These are phyloP conservation scores for Colletotrichum endophyticum DNA, from an alignment of 2,329 filamentous ascomycete species.

Conservation along the genomic window DNA sequence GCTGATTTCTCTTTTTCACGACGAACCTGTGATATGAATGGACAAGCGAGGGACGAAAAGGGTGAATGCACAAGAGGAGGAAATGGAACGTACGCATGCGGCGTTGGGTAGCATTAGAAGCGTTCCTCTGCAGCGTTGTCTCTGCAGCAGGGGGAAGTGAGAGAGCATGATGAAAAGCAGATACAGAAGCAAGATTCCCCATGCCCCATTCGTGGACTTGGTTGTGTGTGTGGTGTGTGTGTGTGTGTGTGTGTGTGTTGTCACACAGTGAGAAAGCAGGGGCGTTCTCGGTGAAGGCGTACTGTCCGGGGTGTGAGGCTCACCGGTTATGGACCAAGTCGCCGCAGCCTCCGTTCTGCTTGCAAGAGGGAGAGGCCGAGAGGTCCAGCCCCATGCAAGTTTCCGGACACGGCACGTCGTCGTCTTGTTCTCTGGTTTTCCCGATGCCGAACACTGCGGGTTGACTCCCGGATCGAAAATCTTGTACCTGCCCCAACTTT, in stretches of 20 bases:
- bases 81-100: background rate
- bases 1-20: slow-evolving; percentile 25
- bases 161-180: background rate
- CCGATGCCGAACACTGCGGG: background rate
- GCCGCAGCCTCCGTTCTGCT: background rate
- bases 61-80: background rate
- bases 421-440: background rate
- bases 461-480: background rate
- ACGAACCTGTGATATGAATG: background rate
- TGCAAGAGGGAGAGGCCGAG: background rate
- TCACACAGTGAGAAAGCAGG: background rate
- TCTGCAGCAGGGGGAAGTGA: background rate
- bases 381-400: background rate
- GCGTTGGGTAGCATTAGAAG: background rate
- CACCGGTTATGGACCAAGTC: background rate
- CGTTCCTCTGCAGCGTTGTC: background rate
- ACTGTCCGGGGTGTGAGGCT: background rate
- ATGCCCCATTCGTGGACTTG: background rate
- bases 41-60: background rate
- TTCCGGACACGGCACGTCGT: background rate
- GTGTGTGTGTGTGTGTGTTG: background rate
- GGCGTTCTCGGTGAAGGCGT: background rate
- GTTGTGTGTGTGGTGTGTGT: background rate
- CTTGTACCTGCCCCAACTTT: background rate
- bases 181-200: background rate